Percentiles rank a stretch among this genome's conserved stretches.
phyloP scores from a whole-genome alignment of 2,329 filamentous ascomycete genomes.

The Blastomyces gilchristii region DNA sequence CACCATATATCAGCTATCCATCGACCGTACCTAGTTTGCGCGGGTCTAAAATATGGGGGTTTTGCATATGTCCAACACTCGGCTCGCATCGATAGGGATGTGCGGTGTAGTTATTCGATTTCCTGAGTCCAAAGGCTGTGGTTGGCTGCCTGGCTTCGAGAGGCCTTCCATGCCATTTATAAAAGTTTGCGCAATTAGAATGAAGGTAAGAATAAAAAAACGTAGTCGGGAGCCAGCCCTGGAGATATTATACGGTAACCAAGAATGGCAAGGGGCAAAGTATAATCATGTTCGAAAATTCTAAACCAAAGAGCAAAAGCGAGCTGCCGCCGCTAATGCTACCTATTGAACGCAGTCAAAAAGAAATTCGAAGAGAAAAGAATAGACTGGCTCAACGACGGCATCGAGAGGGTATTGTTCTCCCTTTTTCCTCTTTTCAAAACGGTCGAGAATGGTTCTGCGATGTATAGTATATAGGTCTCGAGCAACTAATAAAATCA shows the following conservation, averaged over 20 bases:
- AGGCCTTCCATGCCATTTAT: not conserved
- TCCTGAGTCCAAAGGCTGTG: not conserved
- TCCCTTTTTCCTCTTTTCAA: not conserved
- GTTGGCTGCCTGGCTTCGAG: not conserved
- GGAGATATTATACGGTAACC: no score
- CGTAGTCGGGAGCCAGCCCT: not conserved
- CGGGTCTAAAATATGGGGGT: not conserved
- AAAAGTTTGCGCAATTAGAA: not conserved
- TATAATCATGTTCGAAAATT: not conserved
- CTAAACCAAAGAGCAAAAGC: not conserved
- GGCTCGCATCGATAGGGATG: not conserved
- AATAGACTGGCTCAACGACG: not conserved
- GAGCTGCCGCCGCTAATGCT: not conserved
- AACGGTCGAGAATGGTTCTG: not conserved
- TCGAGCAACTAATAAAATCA: not conserved
- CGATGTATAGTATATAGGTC: not conserved
- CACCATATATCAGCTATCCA: not conserved
- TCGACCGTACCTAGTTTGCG: not conserved
- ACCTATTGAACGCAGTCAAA: not conserved
- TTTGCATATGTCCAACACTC: not conserved
- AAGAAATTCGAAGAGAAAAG: constrained; percentile 4
- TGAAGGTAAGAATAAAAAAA: not conserved
- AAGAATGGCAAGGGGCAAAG: not conserved
- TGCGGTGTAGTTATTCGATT: not conserved
- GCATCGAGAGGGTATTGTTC: not conserved